phyloP scores from a whole-genome alignment of 1,139 yeast genomes.

The Komagataea norvegica region DNA sequence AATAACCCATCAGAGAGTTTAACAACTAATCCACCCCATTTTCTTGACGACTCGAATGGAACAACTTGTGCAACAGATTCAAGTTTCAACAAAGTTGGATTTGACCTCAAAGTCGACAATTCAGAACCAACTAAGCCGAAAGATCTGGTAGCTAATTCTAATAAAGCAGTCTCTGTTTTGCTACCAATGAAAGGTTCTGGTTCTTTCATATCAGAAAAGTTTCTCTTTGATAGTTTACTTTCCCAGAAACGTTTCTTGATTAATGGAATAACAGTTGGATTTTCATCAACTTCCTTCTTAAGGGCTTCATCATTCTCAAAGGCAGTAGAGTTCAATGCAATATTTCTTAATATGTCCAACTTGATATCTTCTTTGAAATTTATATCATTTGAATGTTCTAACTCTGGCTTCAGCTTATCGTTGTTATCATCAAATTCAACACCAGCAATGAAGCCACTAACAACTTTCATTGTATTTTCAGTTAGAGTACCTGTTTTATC shows the following conservation, averaged over 20 bases:
- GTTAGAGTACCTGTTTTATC: slow-evolving; percentile 97
- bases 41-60: slow-evolving; percentile 89
- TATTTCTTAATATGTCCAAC: slow-evolving; percentile 50
- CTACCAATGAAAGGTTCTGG: slow-evolving; percentile 78
- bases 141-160: slow-evolving; percentile 59
- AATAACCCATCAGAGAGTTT: slow-evolving; percentile 39
- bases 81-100: slow-evolving; percentile 29
- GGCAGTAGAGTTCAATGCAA: slow-evolving; percentile 80
- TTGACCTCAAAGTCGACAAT: slow-evolving; percentile 39
- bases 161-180: slow-evolving; percentile 88
- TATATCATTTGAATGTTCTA: slow-evolving; percentile 32
- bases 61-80: slow-evolving; percentile 57
- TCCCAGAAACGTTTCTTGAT: slow-evolving; percentile 19
- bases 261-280: slow-evolving; percentile 21
- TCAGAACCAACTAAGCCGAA: slow-evolving; percentile 42
- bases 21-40: slow-evolving; percentile 85
- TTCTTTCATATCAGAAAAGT: slow-evolving; percentile 18
- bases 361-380: slow-evolving; percentile 34
- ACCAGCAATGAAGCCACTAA: slow-evolving; percentile 61
- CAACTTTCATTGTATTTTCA: slow-evolving; percentile 88
- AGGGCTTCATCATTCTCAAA: slow-evolving; percentile 56
- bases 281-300: slow-evolving; percentile 24
- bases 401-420: slow-evolving; percentile 18
- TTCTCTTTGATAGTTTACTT: neutral
- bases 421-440: slow-evolving; percentile 30